These are phyloP conservation scores for Stagonosporopsis chrysanthemi DNA, from an alignment of 2,329 filamentous ascomycete species.

Conservation along the genomic window DNA sequence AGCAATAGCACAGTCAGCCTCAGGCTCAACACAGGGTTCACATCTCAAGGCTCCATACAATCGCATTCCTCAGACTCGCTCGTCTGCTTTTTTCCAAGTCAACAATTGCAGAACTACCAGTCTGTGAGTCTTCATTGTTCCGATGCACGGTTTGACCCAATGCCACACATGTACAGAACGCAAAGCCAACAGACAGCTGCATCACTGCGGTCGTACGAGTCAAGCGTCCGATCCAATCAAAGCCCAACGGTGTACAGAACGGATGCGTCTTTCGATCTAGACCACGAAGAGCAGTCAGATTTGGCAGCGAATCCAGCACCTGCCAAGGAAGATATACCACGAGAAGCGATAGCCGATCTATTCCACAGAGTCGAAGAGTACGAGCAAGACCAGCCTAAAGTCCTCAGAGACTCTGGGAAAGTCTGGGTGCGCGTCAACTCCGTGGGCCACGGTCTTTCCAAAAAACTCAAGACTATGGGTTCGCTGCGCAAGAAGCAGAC, in stretches of 20 bases:
- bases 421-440: constrained; percentile 13
- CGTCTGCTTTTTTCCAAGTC: constrained; percentile 3
- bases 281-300: background rate
- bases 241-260: background rate
- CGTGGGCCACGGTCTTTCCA: constrained; percentile 4
- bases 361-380: constrained; percentile 9
- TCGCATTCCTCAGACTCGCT: constrained; percentile 1
- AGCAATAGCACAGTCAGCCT: constrained; percentile 8
- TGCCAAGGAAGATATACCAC: background rate
- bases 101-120: constrained; percentile 8
- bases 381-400: constrained; percentile 1
- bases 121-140: constrained; percentile 4
- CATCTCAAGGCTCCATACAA: background rate
- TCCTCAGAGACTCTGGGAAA: background rate
- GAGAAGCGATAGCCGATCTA: constrained; percentile 9
- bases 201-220: background rate
- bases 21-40: background rate
- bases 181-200: constrained; percentile 6
- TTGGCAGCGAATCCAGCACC: background rate
- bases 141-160: background rate
- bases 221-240: background rate
- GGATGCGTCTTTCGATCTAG: background rate
- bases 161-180: background rate
- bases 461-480: constrained; percentile 3
- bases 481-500: constrained; percentile 1